These are phyloP conservation scores for Aureobasidium sp. DNA, from an alignment of 2,329 filamentous ascomycete species.

Conservation along the genomic window DNA sequence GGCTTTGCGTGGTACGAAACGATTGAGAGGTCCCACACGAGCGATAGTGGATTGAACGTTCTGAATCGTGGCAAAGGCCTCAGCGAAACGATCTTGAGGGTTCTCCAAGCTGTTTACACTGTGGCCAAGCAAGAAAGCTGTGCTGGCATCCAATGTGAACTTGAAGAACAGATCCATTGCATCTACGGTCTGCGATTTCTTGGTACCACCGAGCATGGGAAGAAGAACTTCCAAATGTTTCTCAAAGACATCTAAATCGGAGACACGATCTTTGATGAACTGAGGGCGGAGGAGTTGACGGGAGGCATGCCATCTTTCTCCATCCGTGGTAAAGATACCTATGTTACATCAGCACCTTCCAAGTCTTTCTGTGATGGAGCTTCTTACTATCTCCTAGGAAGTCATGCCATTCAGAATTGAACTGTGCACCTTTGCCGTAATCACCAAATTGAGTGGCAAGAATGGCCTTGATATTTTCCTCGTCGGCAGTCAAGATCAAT, in stretches of 20 bases:
- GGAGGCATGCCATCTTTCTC: constrained; percentile 67
- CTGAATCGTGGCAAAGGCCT: constrained; percentile 74
- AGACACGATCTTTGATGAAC: constrained; percentile 77
- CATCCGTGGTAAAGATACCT: constrained; percentile 64
- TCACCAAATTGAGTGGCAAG: constrained; percentile 80
- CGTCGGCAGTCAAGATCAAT: constrained; percentile 69
- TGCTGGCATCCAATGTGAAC: constrained; percentile 77
- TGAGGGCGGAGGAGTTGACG: constrained; percentile 78
- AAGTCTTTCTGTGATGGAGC: constrained; percentile 3
- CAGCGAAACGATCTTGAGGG: constrained; percentile 60
- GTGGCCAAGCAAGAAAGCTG: constrained; percentile 75
- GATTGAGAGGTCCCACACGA: constrained; percentile 55
- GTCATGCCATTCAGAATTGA: constrained; percentile 65
- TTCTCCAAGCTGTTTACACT: constrained; percentile 56
- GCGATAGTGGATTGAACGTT: constrained; percentile 60
- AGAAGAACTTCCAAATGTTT: constrained; percentile 68
- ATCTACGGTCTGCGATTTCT: constrained; percentile 47
- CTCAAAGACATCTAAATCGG: constrained; percentile 75
- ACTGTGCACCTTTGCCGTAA: constrained; percentile 71
- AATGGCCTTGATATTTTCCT: constrained; percentile 85
- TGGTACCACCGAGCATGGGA: constrained; percentile 43
- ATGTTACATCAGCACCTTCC: constrained; percentile 9
- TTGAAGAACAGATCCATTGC: constrained; percentile 73
- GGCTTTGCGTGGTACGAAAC: constrained; percentile 52
- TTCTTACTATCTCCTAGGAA: constrained; percentile 73